Evolutionary conservation across 2,329 filamentous ascomycete genomes (phyloP), one percentile per base, ranked within the genome.

Genomic region (Botrytis tulipae): DNA sequence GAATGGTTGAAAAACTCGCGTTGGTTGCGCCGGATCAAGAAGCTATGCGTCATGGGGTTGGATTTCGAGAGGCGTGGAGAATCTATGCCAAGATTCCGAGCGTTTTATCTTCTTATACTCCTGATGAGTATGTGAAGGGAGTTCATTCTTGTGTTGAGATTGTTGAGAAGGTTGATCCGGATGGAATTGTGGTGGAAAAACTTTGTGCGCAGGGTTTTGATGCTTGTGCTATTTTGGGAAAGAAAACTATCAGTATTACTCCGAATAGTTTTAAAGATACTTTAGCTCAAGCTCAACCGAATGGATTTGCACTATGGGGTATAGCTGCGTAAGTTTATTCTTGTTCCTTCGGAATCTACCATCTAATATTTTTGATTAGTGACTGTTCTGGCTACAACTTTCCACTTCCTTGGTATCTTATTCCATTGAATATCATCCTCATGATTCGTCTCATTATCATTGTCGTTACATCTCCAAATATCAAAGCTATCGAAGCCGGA

Each of bases 241-340:
- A 81, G 48, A 81, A 81, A 9, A 82, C 81, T 54, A 79, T 83
- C 0, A 77, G 85, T 1, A 78, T 87, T 10, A 84, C 83, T 66
- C 85, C 85, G 1, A 87, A 85, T 54, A 80, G 84, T 60, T 76
- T 84, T 80, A 79, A 85, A 76, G 81, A 85, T 73, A 83, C 84
- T 77, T 76, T 84, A 54, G 63, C 75, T 0, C 79, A 81, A 6
- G 76, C 81, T 46, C 85, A 87, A 74, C 83, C 84, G 4, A 77
- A 77, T 37, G 77, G 75, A 9, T 79, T 75, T 8, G 77, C 77
- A 25, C 74, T 84, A 16, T 84, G 82, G 80, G 83, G 81, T 74
- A 82, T 80, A 66, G 83, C 83, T 1, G 76, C 79, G 83, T 84
- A 75, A 78, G 82, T 82, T 65, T 8, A 25, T 63, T 3, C 14